phyloP scores from a whole-genome alignment of 495 filamentous ascomycete species.

The Aspergillus affinis region DNA sequence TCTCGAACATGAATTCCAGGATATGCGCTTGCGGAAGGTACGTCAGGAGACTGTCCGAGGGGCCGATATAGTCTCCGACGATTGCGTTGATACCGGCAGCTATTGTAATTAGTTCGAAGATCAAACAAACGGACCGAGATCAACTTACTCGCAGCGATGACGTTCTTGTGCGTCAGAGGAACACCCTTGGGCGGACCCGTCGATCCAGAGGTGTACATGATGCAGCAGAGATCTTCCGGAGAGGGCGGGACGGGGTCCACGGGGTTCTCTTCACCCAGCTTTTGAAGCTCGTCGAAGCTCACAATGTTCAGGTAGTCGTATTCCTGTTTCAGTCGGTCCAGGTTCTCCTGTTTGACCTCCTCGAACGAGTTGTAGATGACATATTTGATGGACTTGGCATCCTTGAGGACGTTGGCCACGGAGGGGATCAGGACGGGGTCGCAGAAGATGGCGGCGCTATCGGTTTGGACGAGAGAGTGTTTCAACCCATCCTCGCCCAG shows the following conservation, averaged over 20 bases:
- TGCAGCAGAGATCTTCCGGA: conserved; percentile 89
- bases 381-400: conserved; percentile 72
- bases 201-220: conserved; percentile 99
- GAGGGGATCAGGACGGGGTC: conserved; percentile 82
- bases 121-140: conserved; percentile 7
- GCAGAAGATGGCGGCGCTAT: conserved; percentile 84
- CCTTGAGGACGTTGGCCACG: conserved; percentile 76
- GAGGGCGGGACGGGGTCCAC: conserved; percentile 77
- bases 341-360: conserved; percentile 72
- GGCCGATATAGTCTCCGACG: conserved; percentile 79
- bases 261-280: conserved; percentile 79
- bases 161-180: conserved; percentile 81
- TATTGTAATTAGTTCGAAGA: conserved; percentile 28
- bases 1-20: conserved; percentile 97
- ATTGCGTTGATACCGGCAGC: conserved; percentile 87
- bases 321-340: conserved; percentile 74
- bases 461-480: conserved; percentile 87
- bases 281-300: conserved; percentile 81
- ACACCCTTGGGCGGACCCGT: conserved; percentile 97
- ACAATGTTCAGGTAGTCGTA: conserved; percentile 69
- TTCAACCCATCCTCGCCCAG: conserved; percentile 89
- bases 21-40: conserved; percentile 96
- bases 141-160: conserved; percentile 78
- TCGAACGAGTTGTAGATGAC: conserved; percentile 87
- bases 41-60: conserved; percentile 83